A percentile compares a stretch with the other conserved stretches of the same genome.
phyloP scores from a whole-genome alignment of 148 eudicot species.

The Rhododendron vialii region DNA sequence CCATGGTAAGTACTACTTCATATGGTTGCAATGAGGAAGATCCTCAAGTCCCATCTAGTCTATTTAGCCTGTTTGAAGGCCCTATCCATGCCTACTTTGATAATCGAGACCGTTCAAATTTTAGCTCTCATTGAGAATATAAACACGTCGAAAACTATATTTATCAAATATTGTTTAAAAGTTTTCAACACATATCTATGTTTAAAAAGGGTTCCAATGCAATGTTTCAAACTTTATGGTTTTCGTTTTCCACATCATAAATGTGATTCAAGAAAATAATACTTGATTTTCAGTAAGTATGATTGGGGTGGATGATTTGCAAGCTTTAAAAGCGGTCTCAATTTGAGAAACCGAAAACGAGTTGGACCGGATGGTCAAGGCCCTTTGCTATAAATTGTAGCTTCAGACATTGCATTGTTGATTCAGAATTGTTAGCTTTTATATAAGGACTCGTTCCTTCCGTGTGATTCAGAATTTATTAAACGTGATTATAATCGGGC shows the following conservation, averaged over 20 bases:
- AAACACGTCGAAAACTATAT: not conserved
- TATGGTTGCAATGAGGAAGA: not conserved
- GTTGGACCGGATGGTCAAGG: too few relatives aligned
- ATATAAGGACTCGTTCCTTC: too few relatives aligned
- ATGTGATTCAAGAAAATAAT: not conserved
- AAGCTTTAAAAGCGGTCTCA: too few relatives aligned
- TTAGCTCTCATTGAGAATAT: not conserved
- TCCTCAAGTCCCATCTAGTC: not conserved
- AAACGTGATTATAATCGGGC: too few relatives aligned
- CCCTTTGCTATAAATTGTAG: too few relatives aligned
- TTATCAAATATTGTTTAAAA: not conserved
- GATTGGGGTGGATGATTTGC: too few relatives aligned
- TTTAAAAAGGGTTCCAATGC: not conserved
- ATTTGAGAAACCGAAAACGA: too few relatives aligned
- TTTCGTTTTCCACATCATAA: not conserved
- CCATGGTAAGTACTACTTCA: conserved; percentile 4
- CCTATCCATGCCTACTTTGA: not conserved
- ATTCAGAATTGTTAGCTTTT: too few relatives aligned
- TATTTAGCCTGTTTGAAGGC: not conserved
- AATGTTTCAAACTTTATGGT: not conserved
- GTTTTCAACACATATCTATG: too few relatives aligned
- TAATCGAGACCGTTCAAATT: not conserved
- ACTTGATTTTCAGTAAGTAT: too few relatives aligned
- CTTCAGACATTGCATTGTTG: too few relatives aligned
- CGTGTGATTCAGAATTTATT: too few relatives aligned